A percentile compares a stretch with the other conserved stretches of the same genome.
phyloP scores from a whole-genome alignment of 225 moss, liverwort and hornwort genomes.

The Polytrichum formosum region DNA sequence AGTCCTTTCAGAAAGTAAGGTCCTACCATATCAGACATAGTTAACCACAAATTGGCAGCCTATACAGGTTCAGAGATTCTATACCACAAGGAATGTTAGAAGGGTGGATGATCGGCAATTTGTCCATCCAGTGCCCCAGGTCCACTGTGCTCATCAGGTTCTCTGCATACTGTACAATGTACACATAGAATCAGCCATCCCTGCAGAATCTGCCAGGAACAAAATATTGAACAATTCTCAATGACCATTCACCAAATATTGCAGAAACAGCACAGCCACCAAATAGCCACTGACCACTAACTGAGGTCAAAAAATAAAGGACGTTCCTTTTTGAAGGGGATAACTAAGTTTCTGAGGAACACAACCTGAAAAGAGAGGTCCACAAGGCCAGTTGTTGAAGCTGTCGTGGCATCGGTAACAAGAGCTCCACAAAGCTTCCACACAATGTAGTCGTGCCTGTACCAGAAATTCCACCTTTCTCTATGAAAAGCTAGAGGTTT shows the following conservation, averaged over 20 bases:
- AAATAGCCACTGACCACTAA: too few species aligned
- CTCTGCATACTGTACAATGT: conserved; percentile 64
- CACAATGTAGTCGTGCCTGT: conserved; percentile 87
- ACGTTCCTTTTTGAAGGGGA: not conserved
- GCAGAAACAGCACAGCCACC: not conserved
- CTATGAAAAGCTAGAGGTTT: not conserved
- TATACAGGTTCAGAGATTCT: not conserved
- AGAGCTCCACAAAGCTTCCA: conserved; percentile 85
- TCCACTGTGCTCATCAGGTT: conserved; percentile 61
- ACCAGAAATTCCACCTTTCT: not conserved
- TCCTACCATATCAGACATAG: not conserved
- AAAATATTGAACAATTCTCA: too few species aligned
- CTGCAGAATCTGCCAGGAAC: too few species aligned
- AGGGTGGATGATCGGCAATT: conserved; percentile 61
- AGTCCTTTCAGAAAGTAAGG: too few species aligned
- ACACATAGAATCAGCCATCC: too few species aligned
- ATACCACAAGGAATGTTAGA: conserved; percentile 76
- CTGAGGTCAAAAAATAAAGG: not conserved
- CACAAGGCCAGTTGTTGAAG: conserved; percentile 94
- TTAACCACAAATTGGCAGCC: not conserved
- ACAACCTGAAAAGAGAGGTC: conserved; percentile 68
- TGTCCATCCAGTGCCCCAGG: conserved; percentile 83
- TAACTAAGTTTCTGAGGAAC: not conserved
- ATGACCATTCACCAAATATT: not conserved
- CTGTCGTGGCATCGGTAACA: conserved; percentile 80